A percentile compares a stretch with the other conserved stretches of the same genome.
These are phyloP conservation scores for Aphanomyces euteiches DNA, from an alignment of 352 stramenopile genomes.

Conservation along the genomic window DNA sequence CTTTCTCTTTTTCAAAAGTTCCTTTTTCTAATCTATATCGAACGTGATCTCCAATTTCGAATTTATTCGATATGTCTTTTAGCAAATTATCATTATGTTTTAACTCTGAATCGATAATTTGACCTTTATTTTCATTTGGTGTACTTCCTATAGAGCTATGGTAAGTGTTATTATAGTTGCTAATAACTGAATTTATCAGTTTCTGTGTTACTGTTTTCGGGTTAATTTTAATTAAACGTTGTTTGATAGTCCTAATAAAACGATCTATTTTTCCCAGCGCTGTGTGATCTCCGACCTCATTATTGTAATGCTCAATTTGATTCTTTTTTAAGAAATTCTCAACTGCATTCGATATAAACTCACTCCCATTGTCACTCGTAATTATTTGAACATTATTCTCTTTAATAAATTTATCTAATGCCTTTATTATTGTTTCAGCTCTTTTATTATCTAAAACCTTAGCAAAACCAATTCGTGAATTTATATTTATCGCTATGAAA, in stretches of 20 bases:
- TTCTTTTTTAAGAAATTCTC: conserved; percentile 29
- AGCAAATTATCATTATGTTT: conserved; percentile 28
- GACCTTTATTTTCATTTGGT: conserved; percentile 30
- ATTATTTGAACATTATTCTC: conserved; percentile 35
- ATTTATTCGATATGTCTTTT: neutral
- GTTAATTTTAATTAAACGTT: conserved; percentile 30
- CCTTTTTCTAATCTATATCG: neutral
- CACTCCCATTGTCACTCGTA: conserved; percentile 36
- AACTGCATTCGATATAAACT: conserved; percentile 30
- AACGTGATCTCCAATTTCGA: neutral
- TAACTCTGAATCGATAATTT: conserved; percentile 8
- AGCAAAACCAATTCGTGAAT: conserved; percentile 38
- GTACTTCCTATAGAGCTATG: conserved; percentile 16
- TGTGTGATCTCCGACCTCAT: conserved; percentile 29
- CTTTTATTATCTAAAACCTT: conserved; percentile 40
- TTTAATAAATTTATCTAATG: conserved; percentile 32
- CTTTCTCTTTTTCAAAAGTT: neutral
- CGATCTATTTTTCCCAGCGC: conserved; percentile 36
- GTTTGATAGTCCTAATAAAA: conserved; percentile 35
- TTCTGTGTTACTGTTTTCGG: conserved; percentile 11
- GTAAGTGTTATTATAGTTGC: conserved; percentile 33
- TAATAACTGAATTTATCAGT: conserved; percentile 28
- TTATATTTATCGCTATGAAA: conserved; percentile 41
- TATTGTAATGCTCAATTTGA: conserved; percentile 32
- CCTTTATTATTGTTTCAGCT: conserved; percentile 33